Evolutionary conservation across 1,284 basidiomycete genomes (phyloP).

Genomic region (Pyrrhoderma noxium): DNA sequence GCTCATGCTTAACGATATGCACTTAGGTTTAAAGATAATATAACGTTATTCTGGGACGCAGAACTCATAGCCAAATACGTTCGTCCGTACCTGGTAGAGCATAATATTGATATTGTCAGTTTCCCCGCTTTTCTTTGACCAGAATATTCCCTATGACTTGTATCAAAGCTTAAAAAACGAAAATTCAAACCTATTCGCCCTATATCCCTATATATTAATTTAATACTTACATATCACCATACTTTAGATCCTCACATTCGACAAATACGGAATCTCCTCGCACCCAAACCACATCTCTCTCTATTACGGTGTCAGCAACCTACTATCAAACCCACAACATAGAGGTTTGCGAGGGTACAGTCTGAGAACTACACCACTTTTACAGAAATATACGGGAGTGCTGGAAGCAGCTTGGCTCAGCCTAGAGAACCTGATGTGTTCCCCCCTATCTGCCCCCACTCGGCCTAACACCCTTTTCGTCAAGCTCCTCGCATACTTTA

Average conservation of each 20-base stretch:
- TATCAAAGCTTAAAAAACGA: too few species aligned
- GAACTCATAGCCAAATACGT: conserved; percentile 55
- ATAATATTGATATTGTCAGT: conserved; percentile 61
- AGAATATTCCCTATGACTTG: too few species aligned
- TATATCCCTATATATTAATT: too few species aligned
- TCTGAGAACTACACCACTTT: conserved; percentile 51
- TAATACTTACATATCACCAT: not conserved
- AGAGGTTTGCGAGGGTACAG: conserved; percentile 39
- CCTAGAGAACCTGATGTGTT: not conserved
- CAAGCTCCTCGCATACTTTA: not conserved
- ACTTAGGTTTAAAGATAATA: conserved; percentile 64
- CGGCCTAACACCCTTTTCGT: not conserved
- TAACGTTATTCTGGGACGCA: conserved; percentile 62
- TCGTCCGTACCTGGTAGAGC: conserved; percentile 46
- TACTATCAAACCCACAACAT: conserved; percentile 29
- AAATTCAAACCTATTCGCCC: too few species aligned
- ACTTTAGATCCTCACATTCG: conserved; percentile 87
- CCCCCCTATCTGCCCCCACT: not conserved
- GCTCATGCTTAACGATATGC: not conserved
- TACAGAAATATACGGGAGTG: conserved; percentile 56
- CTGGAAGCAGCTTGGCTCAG: conserved; percentile 28
- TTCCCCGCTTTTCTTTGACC: conserved; percentile 1
- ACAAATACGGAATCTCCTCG: conserved; percentile 69
- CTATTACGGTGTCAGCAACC: conserved; percentile 43
- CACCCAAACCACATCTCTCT: conserved; percentile 90